phyloP scores from a whole-genome alignment of 106 monocot genomes.

The Dendrobium officinale region DNA sequence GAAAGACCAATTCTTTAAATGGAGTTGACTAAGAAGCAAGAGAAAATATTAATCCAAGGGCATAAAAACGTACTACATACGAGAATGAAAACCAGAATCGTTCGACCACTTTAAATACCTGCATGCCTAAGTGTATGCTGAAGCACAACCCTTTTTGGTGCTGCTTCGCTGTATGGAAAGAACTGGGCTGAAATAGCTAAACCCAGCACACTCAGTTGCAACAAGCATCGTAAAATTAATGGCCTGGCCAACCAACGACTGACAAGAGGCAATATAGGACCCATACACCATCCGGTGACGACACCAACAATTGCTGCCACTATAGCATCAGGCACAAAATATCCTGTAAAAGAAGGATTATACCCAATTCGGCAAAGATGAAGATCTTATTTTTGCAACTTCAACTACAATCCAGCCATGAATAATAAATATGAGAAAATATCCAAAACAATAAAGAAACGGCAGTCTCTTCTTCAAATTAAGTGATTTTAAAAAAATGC shows the following conservation, averaged over 20 bases:
- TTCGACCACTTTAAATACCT: constrained; percentile 28
- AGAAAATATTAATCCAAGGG: neutral
- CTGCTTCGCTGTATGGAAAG: constrained; percentile 74
- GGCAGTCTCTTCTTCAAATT: neutral
- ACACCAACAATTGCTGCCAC: constrained; percentile 77
- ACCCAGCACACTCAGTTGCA: constrained; percentile 61
- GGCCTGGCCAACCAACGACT: constrained; percentile 65
- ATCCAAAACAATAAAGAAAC: neutral
- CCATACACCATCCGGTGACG: constrained; percentile 76
- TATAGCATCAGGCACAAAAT: constrained; percentile 75
- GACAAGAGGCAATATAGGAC: constrained; percentile 70
- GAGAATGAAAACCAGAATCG: neutral
- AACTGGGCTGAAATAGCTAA: constrained; percentile 80
- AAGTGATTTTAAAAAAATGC: neutral
- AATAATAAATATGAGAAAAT: neutral
- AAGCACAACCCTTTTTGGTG: constrained; percentile 91
- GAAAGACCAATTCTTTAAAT: neutral
- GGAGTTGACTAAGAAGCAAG: neutral
- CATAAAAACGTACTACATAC: neutral
- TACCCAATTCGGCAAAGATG: neutral
- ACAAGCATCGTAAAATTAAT: constrained; percentile 56
- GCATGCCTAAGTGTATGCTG: constrained; percentile 65
- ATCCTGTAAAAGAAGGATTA: constrained; percentile 52
- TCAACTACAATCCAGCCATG: neutral
- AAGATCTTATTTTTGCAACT: neutral